A percentile compares a stretch with the other conserved stretches of the same genome.
Conservation (phyloP, 768 basidiomycete species). For the Gautieria morchelliformis region DNA sequence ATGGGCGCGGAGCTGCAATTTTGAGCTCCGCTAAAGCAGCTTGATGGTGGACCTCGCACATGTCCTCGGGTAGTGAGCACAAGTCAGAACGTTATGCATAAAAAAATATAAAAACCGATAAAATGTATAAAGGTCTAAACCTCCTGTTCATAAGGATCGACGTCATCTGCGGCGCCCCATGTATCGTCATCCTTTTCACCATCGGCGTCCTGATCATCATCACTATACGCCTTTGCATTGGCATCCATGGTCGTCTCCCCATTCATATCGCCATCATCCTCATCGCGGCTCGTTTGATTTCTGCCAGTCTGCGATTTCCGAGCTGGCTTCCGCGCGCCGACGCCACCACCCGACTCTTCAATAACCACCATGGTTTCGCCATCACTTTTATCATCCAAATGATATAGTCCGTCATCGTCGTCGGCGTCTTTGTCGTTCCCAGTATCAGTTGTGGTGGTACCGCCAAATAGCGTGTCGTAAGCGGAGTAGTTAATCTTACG, state of each 20-base stretch:
- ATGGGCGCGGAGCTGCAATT: no score
- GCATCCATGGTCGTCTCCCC: slow-evolving; percentile 3
- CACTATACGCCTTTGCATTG: slow-evolving; percentile 18
- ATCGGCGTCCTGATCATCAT: slow-evolving; percentile 28
- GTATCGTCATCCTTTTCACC: slow-evolving; percentile 27
- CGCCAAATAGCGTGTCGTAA: slow-evolving; percentile 48
- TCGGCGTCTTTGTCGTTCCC: slow-evolving; percentile 39
- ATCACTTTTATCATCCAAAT: slow-evolving; percentile 38
- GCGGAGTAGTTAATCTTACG: slow-evolving; percentile 93
- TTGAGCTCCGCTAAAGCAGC: no score
- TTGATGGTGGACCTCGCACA: no score
- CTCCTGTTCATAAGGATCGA: slow-evolving; percentile 67
- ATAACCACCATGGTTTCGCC: slow-evolving; percentile 29
- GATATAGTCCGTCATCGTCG: slow-evolving; percentile 33
- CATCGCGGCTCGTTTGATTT: slow-evolving; percentile 14
- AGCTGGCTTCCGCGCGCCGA: slow-evolving; percentile 2
- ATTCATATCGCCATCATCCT: slow-evolving; percentile 16
- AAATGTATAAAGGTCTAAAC: slow-evolving; percentile 21
- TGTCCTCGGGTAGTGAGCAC: no score
- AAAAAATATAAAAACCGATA: no score
- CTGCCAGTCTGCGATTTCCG: neutral
- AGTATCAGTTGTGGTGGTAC: slow-evolving; percentile 6
- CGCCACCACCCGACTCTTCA: slow-evolving; percentile 31
- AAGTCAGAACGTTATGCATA: no score
- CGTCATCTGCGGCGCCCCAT: slow-evolving; percentile 18